Evolutionary conservation across 179 eudicot species (phyloP), one percentile per base, ranked within the genome.

Genomic region (Actinidia chinensis): DNA sequence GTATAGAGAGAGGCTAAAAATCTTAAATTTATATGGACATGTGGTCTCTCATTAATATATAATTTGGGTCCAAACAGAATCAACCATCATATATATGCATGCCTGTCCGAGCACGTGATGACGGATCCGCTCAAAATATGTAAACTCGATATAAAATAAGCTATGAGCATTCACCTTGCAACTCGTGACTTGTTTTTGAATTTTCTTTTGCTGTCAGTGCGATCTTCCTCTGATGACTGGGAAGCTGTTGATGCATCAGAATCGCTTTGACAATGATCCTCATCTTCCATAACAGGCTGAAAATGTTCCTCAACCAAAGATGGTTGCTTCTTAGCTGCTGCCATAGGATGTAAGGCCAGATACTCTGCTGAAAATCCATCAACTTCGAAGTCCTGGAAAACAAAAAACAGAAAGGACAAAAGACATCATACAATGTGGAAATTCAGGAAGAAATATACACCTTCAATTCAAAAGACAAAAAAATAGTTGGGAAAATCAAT

Each of bases 281-380:
- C 86, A 46, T 78, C 86, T 71, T 82, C 90, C 72, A 63, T 8
- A 59, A 93, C 79, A 79, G 89, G 90, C 68, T 95, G 90, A 86
- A 95, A 95, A 90, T 95, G 97, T 72, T 95, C 97, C 71, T 90
- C 86, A 73, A 93, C 83, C 85, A 90, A 79, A 75, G 89, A 76
- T 42, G 86, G 81, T 73, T 82, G 89, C 76, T 87, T 87, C 76
- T n/a, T n/a, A n/a, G 73, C 73, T 42, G 90, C 18, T 52, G 91
- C 84, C 79, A 90, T 71, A 18, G 94, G 99, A 80, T 95, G 94
- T 70, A 86, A 84, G 48, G 93, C 91, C 76, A 78, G 13, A 81
- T 86, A 95, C 63, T 91, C 92, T 60, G 70, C 58, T 43, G 99
- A 91, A 36, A 66, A 42, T 82, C 89, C 91, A 76, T 93, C 97